phyloP scores from a whole-genome alignment of 179 eudicot genomes.

The Gypsophila paniculata region DNA sequence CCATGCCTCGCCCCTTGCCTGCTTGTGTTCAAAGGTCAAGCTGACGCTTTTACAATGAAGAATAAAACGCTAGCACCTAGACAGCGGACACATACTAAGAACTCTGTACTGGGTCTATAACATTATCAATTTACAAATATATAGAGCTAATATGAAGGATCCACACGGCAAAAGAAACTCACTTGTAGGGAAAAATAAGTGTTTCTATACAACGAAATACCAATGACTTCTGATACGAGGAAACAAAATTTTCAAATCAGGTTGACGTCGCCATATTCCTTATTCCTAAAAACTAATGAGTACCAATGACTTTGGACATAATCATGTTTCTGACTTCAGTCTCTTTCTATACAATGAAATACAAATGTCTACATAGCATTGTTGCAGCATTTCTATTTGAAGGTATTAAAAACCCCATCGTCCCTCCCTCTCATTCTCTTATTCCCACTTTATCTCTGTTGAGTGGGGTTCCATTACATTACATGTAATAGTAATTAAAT shows the following conservation, averaged over 20 bases:
- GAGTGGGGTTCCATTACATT: background rate
- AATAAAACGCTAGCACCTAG: background rate
- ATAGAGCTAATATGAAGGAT: background rate
- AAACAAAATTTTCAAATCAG: background rate
- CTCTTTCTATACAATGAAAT: too few relatives aligned
- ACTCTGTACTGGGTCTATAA: background rate
- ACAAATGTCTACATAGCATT: background rate
- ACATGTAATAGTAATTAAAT: background rate
- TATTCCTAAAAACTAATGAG: background rate
- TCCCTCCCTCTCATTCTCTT: background rate
- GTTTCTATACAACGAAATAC: too few relatives aligned
- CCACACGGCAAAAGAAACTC: background rate
- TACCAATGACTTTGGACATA: background rate
- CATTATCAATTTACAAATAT: background rate
- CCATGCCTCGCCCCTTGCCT: background rate
- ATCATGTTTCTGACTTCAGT: background rate
- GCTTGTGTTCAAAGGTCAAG: background rate
- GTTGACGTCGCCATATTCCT: background rate
- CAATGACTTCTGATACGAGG: background rate
- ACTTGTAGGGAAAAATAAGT: background rate
- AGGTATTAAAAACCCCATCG: background rate
- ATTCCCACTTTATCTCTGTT: background rate
- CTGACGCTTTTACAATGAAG: constrained; percentile 1
- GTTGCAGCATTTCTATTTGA: background rate
- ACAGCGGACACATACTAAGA: background rate